These are phyloP conservation scores for Neckera pumila DNA, from an alignment of 225 moss, liverwort and hornwort genomes.

Conservation along the genomic window DNA sequence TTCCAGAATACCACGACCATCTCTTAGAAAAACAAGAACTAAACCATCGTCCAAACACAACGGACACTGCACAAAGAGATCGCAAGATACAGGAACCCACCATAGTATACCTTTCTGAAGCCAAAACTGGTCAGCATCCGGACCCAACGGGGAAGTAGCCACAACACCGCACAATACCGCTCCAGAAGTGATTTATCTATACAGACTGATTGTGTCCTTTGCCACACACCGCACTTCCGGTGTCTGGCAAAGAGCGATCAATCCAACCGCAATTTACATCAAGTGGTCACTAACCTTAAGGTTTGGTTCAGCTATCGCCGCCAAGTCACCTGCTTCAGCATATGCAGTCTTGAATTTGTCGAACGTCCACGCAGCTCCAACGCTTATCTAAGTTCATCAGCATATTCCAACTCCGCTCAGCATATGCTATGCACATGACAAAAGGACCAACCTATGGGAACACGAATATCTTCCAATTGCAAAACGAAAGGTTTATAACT, in stretches of 20 bases:
- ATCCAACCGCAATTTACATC: conserved; percentile 43
- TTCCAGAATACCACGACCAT: background rate
- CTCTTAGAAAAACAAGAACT: background rate
- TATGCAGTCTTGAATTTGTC: conserved; percentile 99
- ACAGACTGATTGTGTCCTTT: conserved; percentile 47
- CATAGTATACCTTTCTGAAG: conserved; percentile 75
- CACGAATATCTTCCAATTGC: background rate
- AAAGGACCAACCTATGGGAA: background rate
- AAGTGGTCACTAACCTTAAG: conserved; percentile 99
- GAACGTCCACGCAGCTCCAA: conserved; percentile 77
- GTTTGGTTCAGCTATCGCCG: conserved; percentile 99
- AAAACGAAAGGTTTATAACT: background rate
- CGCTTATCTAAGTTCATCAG: conserved; percentile 52
- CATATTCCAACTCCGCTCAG: background rate
- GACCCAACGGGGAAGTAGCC: conserved; percentile 36
- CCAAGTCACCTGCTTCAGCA: conserved; percentile 99
- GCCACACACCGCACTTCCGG: conserved; percentile 35
- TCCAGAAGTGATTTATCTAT: conserved; percentile 48
- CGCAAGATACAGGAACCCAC: conserved; percentile 50
- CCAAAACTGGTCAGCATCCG: conserved; percentile 36
- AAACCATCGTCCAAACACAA: background rate
- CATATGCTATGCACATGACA: background rate
- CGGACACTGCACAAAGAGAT: background rate
- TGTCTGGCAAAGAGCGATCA: conserved; percentile 42
- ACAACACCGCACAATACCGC: conserved; percentile 42